phyloP scores from a whole-genome alignment of 371 early-diverging fungal genomes.

The Circinella minor region DNA sequence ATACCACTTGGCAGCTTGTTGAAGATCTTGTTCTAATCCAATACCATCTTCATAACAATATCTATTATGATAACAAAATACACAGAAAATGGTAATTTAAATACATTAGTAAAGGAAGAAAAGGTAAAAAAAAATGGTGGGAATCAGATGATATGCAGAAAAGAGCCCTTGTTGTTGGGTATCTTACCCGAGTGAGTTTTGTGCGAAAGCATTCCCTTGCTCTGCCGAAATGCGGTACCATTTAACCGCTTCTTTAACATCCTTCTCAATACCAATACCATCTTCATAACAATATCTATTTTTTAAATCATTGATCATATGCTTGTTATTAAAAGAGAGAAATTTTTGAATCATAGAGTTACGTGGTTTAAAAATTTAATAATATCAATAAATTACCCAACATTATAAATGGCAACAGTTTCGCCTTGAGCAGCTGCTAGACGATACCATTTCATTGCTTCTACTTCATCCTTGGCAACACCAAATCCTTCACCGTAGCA shows the following conservation, averaged over 20 bases:
- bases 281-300: constrained; percentile 76
- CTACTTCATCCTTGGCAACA: constrained; percentile 66
- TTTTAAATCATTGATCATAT: background rate
- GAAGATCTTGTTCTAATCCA: constrained; percentile 62
- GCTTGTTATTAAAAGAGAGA: background rate
- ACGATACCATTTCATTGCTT: constrained; percentile 76
- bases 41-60: constrained; percentile 82
- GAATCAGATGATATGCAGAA: too few relatives aligned
- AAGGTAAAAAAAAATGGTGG: too few relatives aligned
- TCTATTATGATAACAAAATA: background rate
- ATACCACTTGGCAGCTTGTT: constrained; percentile 64
- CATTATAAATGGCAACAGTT: constrained; percentile 80
- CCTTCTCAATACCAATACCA: constrained; percentile 75
- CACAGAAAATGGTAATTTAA: too few relatives aligned
- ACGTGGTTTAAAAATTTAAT: too few relatives aligned
- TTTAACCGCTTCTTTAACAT: constrained; percentile 69
- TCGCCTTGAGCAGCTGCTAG: constrained; percentile 68
- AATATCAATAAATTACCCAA: constrained; percentile 43
- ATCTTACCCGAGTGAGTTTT: constrained; percentile 69
- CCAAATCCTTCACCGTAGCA: constrained; percentile 85
- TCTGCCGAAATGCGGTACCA: constrained; percentile 80
- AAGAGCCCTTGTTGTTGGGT: too few relatives aligned
- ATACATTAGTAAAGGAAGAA: too few relatives aligned
- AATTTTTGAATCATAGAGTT: too few relatives aligned
- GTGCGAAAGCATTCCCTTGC: constrained; percentile 81